Evolutionary conservation across 2,329 filamentous ascomycete genomes (phyloP), one percentile per base, ranked within the genome.

Genomic region (Fusarium robinianum): DNA sequence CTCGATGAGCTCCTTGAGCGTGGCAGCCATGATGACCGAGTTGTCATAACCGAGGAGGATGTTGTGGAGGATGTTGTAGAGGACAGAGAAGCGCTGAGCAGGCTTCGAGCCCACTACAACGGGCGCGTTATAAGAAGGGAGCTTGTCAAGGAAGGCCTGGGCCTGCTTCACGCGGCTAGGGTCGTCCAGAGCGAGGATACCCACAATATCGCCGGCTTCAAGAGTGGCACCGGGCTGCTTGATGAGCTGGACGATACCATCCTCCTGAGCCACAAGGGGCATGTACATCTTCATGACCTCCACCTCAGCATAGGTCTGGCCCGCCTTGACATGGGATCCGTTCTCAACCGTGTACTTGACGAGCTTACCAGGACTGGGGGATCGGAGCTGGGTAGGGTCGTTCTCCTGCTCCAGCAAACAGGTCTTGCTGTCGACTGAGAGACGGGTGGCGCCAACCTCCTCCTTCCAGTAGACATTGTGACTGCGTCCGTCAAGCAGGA

Each of bases 271-370:
- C 50, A 99, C 81, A 41, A 99, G 79, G 63, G 94, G 94, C 94
- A 99, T 99, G 80, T 97, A 97, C 94, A 99, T 99, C 81, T 99
- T 99, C 94, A 99, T 99, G 72, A 99, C 94, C 73, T 99, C 94
- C 26, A 99, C 92, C 71, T 99, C 94, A 42, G 94, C 94, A 65
- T 90, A 99, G 22, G 92, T 78, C 70, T 97, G 88, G 44, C 92
- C 92, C 60, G 95, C 90, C 70, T 83, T 86, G 70, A 99, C 84
- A 68, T 99, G 94, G 59, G 90, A 81, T 49, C 94, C 94, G 63
- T 95, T 97, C 70, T 96, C 94, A 3, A 99, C 88, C 2, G 90
- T 88, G 72, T 94, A 99, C 75, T 96, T 96, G 74, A 99, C 92
- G 23, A 99, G 85, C 77, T 99, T 99, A 69, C 94, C 94, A 32